Conservation (phyloP, 75 land plant genomes). For the Sequoia sempervirens region DNA sequence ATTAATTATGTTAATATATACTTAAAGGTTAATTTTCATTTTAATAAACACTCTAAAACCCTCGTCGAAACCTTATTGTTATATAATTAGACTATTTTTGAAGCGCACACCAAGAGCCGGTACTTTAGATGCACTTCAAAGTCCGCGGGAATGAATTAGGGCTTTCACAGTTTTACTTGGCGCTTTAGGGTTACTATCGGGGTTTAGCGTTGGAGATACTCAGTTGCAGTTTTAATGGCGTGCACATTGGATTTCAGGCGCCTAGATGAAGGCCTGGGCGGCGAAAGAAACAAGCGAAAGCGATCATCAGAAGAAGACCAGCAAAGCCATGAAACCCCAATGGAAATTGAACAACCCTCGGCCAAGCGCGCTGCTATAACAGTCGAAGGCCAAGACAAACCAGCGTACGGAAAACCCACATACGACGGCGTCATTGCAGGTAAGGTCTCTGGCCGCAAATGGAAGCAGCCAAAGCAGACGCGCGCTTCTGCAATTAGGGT, state of each 20-base stretch:
- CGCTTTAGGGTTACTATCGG: too few relatives aligned
- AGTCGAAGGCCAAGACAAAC: slow-evolving; percentile 43
- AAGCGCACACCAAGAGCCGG: too few relatives aligned
- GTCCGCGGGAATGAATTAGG: too few relatives aligned
- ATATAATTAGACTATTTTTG: too few relatives aligned
- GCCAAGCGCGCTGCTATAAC: slow-evolving; percentile 49
- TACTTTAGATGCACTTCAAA: too few relatives aligned
- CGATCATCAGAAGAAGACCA: slow-evolving; percentile 10
- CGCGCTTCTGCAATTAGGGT: slow-evolving; percentile 61
- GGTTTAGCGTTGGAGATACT: too few relatives aligned
- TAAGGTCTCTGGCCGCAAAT: slow-evolving; percentile 79
- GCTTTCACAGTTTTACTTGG: too few relatives aligned
- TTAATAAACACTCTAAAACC: too few relatives aligned
- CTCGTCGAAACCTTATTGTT: too few relatives aligned
- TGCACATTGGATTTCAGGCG: slow-evolving; percentile 74
- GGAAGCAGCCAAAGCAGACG: slow-evolving; percentile 68
- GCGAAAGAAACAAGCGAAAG: slow-evolving; percentile 67
- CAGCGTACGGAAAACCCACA: slow-evolving; percentile 60
- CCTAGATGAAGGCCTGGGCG: slow-evolving; percentile 89
- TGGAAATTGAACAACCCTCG: slow-evolving; percentile 58
- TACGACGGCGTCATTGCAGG: slow-evolving; percentile 92
- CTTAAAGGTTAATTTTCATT: too few relatives aligned
- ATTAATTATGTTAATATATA: too few relatives aligned
- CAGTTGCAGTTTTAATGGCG: slow-evolving; percentile 38
- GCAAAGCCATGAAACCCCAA: slow-evolving; percentile 15